These are phyloP conservation scores for Phytopythium ostracodes DNA, from an alignment of 352 stramenopile genomes.

Conservation along the genomic window DNA sequence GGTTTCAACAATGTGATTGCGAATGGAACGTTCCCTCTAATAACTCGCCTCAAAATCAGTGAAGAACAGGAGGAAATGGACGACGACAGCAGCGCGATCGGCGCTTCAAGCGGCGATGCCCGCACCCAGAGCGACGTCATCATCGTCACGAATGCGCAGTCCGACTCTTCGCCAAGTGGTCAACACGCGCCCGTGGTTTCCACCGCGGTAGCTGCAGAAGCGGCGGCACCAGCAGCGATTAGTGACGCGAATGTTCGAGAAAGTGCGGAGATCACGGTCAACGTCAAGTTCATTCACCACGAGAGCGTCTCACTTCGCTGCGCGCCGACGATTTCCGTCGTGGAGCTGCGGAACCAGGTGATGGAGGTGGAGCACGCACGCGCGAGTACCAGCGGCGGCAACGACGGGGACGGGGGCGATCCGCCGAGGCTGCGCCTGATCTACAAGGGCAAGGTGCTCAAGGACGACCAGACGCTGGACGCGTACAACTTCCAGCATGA, in stretches of 20 bases:
- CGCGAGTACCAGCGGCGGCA: not conserved
- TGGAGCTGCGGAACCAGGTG: constrained; percentile 25
- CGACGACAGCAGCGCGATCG: not conserved
- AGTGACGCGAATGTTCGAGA: not conserved
- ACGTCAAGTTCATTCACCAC: constrained; percentile 43
- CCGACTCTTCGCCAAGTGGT: not conserved
- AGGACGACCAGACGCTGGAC: constrained; percentile 29
- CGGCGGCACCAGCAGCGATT: not conserved
- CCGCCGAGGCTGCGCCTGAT: constrained; percentile 18
- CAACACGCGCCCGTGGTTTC: not conserved
- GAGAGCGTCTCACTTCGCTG: constrained; percentile 25
- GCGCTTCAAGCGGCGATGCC: not conserved
- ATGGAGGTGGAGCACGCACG: constrained; percentile 2
- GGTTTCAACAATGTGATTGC: too few relatives aligned
- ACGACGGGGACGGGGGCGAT: not conserved
- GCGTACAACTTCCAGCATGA: constrained; percentile 27
- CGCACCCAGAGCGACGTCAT: not conserved
- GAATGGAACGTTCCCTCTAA: too few relatives aligned
- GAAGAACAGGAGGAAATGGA: constrained; percentile 1
- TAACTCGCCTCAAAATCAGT: not conserved
- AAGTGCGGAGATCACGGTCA: constrained; percentile 12
- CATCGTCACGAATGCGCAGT: not conserved
- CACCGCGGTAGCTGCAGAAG: not conserved
- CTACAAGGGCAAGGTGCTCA: constrained; percentile 51
- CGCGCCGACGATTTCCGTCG: constrained; percentile 13